Percentiles rank a stretch among this genome's conserved stretches.
phyloP scores from a whole-genome alignment of 306 rosid species.

The Vachellia pachyceras region DNA sequence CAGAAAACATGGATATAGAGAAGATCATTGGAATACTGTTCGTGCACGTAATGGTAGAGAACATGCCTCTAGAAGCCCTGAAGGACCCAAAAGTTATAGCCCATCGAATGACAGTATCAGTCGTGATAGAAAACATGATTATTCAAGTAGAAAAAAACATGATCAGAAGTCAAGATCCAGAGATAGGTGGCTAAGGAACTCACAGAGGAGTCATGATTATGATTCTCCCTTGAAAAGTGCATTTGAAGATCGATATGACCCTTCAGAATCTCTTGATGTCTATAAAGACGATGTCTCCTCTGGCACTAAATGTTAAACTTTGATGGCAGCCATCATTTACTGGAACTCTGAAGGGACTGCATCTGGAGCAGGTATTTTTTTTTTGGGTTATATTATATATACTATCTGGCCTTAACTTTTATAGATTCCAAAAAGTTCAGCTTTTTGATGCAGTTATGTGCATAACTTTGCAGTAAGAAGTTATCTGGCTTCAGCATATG shows the following conservation, averaged over 20 bases:
- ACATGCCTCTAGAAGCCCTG: conserved; percentile 58
- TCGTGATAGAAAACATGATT: conserved; percentile 51
- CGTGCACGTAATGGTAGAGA: conserved; percentile 45
- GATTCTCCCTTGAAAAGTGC: conserved; percentile 41
- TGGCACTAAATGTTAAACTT: conserved; percentile 38
- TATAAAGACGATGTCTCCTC: conserved; percentile 51
- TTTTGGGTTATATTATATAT: conserved; percentile 26
- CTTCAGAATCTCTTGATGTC: conserved; percentile 55
- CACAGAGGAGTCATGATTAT: conserved; percentile 45
- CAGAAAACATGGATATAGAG: conserved; percentile 41
- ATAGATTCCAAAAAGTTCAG: conserved; percentile 38
- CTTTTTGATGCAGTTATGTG: conserved; percentile 59
- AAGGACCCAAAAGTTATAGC: conserved; percentile 50
- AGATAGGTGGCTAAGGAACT: conserved; percentile 47
- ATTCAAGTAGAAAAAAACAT: conserved; percentile 42
- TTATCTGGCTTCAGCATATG: conserved; percentile 66
- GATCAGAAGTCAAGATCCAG: conserved; percentile 45
- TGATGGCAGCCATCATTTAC: conserved; percentile 26
- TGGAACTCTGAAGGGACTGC: conserved; percentile 24
- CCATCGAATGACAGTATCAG: conserved; percentile 40
- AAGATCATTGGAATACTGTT: conserved; percentile 41
- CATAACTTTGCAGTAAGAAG: conserved; percentile 73
- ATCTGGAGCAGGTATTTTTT: conserved; percentile 48
- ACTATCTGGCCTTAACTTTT: conserved; percentile 37
- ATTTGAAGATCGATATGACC: conserved; percentile 75